Percentiles rank a stretch among this genome's conserved stretches.
These are phyloP conservation scores for Fraxinus platypoda DNA, from an alignment of 305 asterid genomes.

Conservation along the genomic window DNA sequence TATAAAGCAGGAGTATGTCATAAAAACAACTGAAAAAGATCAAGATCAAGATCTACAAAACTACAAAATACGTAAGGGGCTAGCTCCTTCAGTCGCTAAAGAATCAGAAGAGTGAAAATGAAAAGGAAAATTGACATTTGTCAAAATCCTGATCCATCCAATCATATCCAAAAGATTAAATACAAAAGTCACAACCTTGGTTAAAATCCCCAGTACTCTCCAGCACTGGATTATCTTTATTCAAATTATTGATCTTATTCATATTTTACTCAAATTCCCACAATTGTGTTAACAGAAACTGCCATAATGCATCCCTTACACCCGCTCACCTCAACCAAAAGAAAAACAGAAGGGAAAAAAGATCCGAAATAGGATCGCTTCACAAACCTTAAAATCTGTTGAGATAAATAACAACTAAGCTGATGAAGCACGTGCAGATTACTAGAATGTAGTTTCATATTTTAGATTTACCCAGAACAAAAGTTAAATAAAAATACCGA, in stretches of 20 bases:
- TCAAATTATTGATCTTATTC: not conserved
- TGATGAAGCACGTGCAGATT: conserved; percentile 4
- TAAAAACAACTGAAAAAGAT: not conserved
- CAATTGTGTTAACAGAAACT: not conserved
- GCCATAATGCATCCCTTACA: not conserved
- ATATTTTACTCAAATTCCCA: not conserved
- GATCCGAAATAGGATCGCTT: not conserved
- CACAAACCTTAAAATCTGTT: not conserved
- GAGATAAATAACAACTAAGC: not conserved
- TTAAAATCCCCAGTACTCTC: not conserved
- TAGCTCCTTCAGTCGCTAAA: not conserved
- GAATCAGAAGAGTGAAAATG: conserved; percentile 4
- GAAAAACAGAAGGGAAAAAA: not conserved
- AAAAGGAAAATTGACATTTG: not conserved
- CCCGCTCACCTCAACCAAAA: not conserved
- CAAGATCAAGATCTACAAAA: not conserved
- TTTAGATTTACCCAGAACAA: not conserved
- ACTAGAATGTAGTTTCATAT: not conserved
- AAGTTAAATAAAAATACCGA: not conserved
- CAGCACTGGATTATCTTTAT: not conserved
- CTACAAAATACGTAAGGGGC: not conserved
- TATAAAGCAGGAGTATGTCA: conserved; percentile 4
- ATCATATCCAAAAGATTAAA: not conserved
- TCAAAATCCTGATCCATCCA: conserved; percentile 7
- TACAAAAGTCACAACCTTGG: not conserved